phyloP scores from a whole-genome alignment of 768 basidiomycete species.

The Tylopilus sp. region DNA sequence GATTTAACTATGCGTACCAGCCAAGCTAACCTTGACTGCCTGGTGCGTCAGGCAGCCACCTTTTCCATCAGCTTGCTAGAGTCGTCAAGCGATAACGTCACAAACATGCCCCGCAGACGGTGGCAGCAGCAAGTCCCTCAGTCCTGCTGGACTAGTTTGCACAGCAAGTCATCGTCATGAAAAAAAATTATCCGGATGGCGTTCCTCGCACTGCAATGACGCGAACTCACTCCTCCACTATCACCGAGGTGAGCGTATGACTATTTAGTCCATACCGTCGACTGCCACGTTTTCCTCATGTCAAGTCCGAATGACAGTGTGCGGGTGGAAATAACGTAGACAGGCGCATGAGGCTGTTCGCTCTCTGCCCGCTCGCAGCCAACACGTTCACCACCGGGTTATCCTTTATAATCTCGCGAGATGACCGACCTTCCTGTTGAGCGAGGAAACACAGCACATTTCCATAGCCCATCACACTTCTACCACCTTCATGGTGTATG shows the following conservation, averaged over 20 bases:
- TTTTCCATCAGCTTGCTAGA: not conserved
- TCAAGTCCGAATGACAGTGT: constrained; percentile 13
- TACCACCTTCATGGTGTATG: constrained; percentile 21
- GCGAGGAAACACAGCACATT: constrained; percentile 14
- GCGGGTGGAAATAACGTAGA: constrained; percentile 18
- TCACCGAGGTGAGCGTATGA: constrained; percentile 16
- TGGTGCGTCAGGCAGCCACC: not conserved
- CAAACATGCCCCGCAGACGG: not conserved
- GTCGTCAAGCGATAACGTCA: constrained; percentile 2
- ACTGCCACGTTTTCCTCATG: constrained; percentile 28
- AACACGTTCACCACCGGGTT: constrained; percentile 21
- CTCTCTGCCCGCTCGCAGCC: constrained; percentile 12
- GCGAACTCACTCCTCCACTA: constrained; percentile 5
- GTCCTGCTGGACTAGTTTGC: not conserved
- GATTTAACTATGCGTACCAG: not conserved
- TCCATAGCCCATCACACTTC: constrained; percentile 16
- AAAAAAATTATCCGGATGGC: constrained; percentile 4
- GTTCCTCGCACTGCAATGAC: constrained; percentile 24
- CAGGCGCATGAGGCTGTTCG: constrained; percentile 25
- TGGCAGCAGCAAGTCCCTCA: not conserved
- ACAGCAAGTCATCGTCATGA: constrained; percentile 13
- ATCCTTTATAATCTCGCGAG: constrained; percentile 25
- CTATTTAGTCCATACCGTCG: constrained; percentile 8
- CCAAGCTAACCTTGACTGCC: not conserved
- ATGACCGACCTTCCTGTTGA: constrained; percentile 18